Base-by-base conservation (phyloP, 805 yeast genomes). In the Candida krabiensis region DNA sequence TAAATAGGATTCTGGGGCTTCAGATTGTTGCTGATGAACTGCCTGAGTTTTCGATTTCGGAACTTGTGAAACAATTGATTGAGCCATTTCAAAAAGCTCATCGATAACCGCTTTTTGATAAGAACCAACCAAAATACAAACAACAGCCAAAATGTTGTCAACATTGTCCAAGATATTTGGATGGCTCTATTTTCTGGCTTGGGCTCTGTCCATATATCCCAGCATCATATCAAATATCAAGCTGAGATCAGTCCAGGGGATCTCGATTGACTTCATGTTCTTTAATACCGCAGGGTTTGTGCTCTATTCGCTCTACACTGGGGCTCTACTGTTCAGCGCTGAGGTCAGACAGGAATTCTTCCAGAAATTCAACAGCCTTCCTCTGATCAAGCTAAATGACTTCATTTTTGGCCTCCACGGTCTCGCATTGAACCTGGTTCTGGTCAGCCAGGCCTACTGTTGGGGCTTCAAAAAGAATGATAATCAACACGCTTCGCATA, bases 391-490 rank as follows among this genome's bases (percentile, higher is more conserved):
- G 28, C 11, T 51, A 3, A 63, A 63, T 28, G 68, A 63, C 42
- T 50, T 63, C 24, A 34, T 56, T 4, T 63, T 63, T 41, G 65
- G 62, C 0, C 9, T 45, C 5, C 64, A 61, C 28, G 63, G 59
- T 1, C 34, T 61, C 19, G 4, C 53, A 2, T 37, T 61, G 6
- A 63, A 63, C 33, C 15, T 46, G 12, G 19, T 60, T 4, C 41
- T 61, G 12, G 31, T 61, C 4, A 51, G 61, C 7, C 67, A 63
- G 36, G 63, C 64, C 0, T 63, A 60, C 35, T 45, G 41, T 22
- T 63, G 64, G 64, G 58, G 58, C 4, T 63, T 53, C 38, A 59
- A 55, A 38, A 60, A 54, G 22, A 61, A 61, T 33, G 62, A 59
- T 21, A 57, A 59, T 30, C 67, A 63, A 33, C 37, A 35, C 5